phyloP scores from a whole-genome alignment of 352 stramenopile species.

The Globisporangium paddicum region DNA sequence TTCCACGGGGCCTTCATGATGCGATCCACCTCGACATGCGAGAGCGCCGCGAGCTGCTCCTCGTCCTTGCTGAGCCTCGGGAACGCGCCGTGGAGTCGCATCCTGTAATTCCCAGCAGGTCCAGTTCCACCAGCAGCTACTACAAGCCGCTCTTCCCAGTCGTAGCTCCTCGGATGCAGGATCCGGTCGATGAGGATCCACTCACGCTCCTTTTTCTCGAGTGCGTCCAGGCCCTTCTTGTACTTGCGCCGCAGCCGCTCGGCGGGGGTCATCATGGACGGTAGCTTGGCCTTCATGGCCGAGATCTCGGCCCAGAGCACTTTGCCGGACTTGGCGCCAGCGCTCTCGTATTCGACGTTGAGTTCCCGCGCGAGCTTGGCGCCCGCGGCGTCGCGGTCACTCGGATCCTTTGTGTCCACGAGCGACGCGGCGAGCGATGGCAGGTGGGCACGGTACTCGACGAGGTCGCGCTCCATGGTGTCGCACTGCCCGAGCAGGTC shows the following conservation, averaged over 20 bases:
- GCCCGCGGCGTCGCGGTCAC: slow-evolving; percentile 39
- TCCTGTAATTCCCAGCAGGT: slow-evolving; percentile 10
- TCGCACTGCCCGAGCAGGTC: slow-evolving; percentile 58
- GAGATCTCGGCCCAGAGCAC: slow-evolving; percentile 70
- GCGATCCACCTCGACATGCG: slow-evolving; percentile 56
- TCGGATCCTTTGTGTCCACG: slow-evolving; percentile 18
- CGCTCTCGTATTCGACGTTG: slow-evolving; percentile 56
- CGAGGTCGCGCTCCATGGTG: slow-evolving; percentile 50
- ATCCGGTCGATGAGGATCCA: slow-evolving; percentile 77
- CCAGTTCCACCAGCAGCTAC: background rate
- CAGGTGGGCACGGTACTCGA: slow-evolving; percentile 44
- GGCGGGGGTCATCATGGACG: slow-evolving; percentile 72
- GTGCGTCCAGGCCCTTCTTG: slow-evolving; percentile 53
- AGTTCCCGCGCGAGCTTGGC: slow-evolving; percentile 49
- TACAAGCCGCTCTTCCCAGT: slow-evolving; percentile 52
- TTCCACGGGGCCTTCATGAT: slow-evolving; percentile 76
- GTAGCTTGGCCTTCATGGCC: slow-evolving; percentile 67
- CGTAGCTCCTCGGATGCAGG: slow-evolving; percentile 52
- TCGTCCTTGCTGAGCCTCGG: slow-evolving; percentile 61
- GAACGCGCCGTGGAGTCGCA: slow-evolving; percentile 42
- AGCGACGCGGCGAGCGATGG: slow-evolving; percentile 46
- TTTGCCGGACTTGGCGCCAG: slow-evolving; percentile 42
- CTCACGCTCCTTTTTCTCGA: slow-evolving; percentile 74
- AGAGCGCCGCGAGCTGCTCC: slow-evolving; percentile 51
- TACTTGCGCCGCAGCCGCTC: slow-evolving; percentile 75